phyloP scores from a whole-genome alignment of 2,329 filamentous ascomycete genomes.

The Alternaria brassicicola region DNA sequence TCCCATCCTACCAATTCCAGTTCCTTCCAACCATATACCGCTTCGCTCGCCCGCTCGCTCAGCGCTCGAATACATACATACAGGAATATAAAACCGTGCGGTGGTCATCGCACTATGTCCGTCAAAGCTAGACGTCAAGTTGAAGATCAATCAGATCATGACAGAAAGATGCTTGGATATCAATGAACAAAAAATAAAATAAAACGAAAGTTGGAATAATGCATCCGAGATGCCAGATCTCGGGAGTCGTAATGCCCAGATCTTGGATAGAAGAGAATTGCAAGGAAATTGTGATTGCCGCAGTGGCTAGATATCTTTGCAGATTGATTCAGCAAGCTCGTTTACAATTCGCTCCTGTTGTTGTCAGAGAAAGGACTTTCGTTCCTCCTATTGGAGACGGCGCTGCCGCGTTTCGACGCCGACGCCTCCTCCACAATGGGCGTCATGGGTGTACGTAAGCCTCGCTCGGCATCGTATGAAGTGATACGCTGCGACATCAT shows the following conservation, averaged over 20 bases:
- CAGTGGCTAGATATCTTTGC: constrained; percentile 10
- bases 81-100: constrained; percentile 5
- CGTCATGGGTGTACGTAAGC: constrained; percentile 46
- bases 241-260: constrained; percentile 1
- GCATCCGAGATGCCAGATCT: constrained; percentile 18
- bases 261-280: constrained; percentile 6
- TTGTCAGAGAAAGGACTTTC: constrained; percentile 46
- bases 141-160: background rate
- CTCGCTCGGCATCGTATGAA: constrained; percentile 36
- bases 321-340: background rate
- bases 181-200: constrained; percentile 3
- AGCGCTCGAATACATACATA: constrained; percentile 12
- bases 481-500: constrained; percentile 39
- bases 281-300: constrained; percentile 7
- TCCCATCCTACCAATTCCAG: background rate
- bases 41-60: background rate
- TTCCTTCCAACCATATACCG: background rate
- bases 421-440: constrained; percentile 56
- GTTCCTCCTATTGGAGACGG: constrained; percentile 35
- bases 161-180: constrained; percentile 8
- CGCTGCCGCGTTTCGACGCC: constrained; percentile 45
- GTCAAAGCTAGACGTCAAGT: constrained; percentile 8
- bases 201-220: background rate
- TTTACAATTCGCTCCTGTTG: constrained; percentile 37
- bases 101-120: constrained; percentile 7